These are phyloP conservation scores for Volvariella surrecta DNA, from an alignment of 1,284 basidiomycete genomes.

Conservation along the genomic window DNA sequence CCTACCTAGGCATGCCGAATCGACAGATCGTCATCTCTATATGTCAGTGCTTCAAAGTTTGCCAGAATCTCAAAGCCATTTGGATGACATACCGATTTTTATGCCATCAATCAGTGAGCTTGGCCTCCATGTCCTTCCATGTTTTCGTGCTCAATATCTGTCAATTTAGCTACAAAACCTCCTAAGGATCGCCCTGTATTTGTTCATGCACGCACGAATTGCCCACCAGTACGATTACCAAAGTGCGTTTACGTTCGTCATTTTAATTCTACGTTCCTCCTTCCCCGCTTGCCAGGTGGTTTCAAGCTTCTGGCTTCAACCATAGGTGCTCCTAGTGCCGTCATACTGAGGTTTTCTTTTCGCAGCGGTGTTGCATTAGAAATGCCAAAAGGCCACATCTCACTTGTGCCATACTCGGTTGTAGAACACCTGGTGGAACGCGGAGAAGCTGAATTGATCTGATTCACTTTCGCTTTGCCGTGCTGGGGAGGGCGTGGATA, in stretches of 20 bases:
- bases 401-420: constrained; percentile 58
- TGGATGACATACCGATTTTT: constrained; percentile 66
- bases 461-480: too few relatives aligned
- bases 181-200: constrained; percentile 72
- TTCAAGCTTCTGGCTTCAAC: too few relatives aligned
- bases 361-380: constrained; percentile 51
- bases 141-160: constrained; percentile 4
- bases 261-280: too few relatives aligned
- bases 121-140: neutral
- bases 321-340: constrained; percentile 4
- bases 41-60: constrained; percentile 71
- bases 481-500: too few relatives aligned
- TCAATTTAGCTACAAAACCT: constrained; percentile 58
- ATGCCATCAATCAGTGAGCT: constrained; percentile 73
- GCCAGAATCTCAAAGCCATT: constrained; percentile 61
- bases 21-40: constrained; percentile 68
- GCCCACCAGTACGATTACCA: constrained; percentile 62
- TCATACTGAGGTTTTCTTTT: constrained; percentile 3
- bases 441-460: constrained; percentile 69
- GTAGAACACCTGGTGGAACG: constrained; percentile 62
- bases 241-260: constrained; percentile 43
- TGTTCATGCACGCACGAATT: constrained; percentile 64
- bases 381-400: constrained; percentile 64
- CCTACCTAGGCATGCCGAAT: constrained; percentile 51
- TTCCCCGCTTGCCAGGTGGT: too few relatives aligned